Conservation (phyloP, 2,329 filamentous ascomycete genomes). For the Sarocladium strictum region DNA sequence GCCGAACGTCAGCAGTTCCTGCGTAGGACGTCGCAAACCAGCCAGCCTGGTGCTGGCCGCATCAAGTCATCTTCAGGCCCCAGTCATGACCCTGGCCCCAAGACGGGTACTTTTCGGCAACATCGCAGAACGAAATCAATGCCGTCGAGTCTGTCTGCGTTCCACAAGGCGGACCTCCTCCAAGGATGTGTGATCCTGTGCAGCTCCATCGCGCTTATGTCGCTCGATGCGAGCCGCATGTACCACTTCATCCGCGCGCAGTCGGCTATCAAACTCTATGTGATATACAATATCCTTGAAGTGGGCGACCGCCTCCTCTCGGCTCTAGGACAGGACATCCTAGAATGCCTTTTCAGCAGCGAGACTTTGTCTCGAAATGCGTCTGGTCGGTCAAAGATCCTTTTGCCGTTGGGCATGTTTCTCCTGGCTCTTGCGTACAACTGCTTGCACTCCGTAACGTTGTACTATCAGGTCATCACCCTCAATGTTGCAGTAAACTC, state of each 20-base stretch:
- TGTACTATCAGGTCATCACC: constrained; percentile 97
- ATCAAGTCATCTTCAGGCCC: constrained; percentile 7
- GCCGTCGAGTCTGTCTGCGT: constrained; percentile 77
- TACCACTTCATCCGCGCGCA: constrained; percentile 97
- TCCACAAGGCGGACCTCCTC: constrained; percentile 91
- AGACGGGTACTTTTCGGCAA: constrained; percentile 30
- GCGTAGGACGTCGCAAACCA: constrained; percentile 1
- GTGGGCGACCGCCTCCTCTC: constrained; percentile 85
- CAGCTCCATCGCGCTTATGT: constrained; percentile 81
- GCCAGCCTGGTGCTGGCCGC: neutral
- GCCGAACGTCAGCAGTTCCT: constrained; percentile 3
- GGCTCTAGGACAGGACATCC: constrained; percentile 88
- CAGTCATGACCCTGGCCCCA: constrained; percentile 21
- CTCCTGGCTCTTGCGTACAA: constrained; percentile 81
- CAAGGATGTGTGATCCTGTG: constrained; percentile 84
- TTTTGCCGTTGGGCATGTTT: constrained; percentile 89
- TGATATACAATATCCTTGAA: constrained; percentile 97
- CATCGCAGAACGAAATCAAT: constrained; percentile 77
- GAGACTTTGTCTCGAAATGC: constrained; percentile 86
- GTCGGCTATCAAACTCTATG: constrained; percentile 95
- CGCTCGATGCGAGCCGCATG: constrained; percentile 92
- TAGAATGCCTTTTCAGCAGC: constrained; percentile 90
- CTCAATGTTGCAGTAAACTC: constrained; percentile 98
- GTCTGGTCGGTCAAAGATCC: constrained; percentile 83
- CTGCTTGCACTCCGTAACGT: constrained; percentile 74